Percentiles rank a stretch among this genome's conserved stretches.
Conservation (phyloP, 305 asterid species). For the Fraxinus sp. region DNA sequence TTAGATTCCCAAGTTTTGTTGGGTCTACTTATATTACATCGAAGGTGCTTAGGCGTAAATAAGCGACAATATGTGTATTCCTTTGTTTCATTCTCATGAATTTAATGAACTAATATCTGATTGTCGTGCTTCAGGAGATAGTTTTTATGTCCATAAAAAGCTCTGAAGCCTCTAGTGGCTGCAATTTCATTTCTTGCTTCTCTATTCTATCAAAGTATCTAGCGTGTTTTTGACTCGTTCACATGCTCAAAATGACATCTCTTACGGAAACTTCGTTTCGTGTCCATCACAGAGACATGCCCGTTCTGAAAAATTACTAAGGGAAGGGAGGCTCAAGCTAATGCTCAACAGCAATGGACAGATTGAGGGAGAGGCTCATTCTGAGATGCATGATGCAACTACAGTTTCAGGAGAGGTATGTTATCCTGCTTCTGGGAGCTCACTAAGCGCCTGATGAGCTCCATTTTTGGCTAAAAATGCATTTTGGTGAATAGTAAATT, state of each 20-base stretch:
- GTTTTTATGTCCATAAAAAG: neutral
- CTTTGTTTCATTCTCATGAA: neutral
- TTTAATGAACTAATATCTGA: neutral
- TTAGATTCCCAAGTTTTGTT: neutral
- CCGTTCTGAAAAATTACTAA: slow-evolving; percentile 74
- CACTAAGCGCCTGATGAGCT: neutral
- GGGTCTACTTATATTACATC: neutral
- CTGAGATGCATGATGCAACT: slow-evolving; percentile 31
- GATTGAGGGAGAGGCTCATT: slow-evolving; percentile 53
- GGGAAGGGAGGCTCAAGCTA: slow-evolving; percentile 88
- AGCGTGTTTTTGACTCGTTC: neutral
- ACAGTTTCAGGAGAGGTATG: slow-evolving; percentile 43
- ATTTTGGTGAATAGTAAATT: neutral
- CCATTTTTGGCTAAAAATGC: neutral
- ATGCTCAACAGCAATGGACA: slow-evolving; percentile 63
- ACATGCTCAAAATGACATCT: neutral
- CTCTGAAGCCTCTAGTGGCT: neutral
- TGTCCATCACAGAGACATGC: slow-evolving; percentile 66
- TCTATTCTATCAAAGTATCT: neutral
- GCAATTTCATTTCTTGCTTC: neutral
- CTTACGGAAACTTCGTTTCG: slow-evolving; percentile 3
- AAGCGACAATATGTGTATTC: neutral
- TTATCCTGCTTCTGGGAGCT: slow-evolving; percentile 23
- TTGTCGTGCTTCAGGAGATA: neutral
- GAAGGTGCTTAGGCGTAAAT: neutral